These are phyloP conservation scores for Bjerkandera adusta DNA, from an alignment of 1,284 basidiomycete genomes.

Conservation along the genomic window DNA sequence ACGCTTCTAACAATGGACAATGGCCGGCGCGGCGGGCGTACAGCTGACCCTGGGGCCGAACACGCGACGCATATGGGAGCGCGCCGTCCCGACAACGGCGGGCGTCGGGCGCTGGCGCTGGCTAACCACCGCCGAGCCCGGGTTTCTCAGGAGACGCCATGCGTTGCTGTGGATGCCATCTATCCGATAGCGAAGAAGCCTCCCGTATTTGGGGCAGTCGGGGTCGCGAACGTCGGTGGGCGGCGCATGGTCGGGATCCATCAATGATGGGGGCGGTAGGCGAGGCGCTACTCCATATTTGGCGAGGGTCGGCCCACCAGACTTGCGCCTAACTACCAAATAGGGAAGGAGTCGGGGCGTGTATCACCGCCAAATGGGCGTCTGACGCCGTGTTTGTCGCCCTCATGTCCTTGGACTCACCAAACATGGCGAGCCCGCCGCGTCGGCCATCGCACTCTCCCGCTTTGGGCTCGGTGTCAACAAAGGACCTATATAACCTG, in stretches of 20 bases:
- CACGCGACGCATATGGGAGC: neutral
- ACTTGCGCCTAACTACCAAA: slow-evolving; percentile 9
- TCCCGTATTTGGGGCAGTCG: neutral
- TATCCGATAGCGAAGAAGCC: slow-evolving; percentile 11
- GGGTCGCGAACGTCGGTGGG: slow-evolving; percentile 5
- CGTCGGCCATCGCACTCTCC: slow-evolving; percentile 11
- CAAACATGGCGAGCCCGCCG: slow-evolving; percentile 7
- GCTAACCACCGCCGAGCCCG: neutral
- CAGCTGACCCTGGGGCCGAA: neutral
- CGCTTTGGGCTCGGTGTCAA: slow-evolving; percentile 7
- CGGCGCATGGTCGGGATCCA: too few relatives aligned
- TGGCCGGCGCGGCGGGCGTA: slow-evolving; percentile 1
- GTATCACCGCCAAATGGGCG: slow-evolving; percentile 7
- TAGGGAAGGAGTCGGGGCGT: slow-evolving; percentile 1
- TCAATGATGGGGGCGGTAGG: slow-evolving; percentile 10
- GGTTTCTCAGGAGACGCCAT: slow-evolving; percentile 8
- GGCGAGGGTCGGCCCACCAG: slow-evolving; percentile 13
- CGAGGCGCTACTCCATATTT: slow-evolving; percentile 7
- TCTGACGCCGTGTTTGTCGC: slow-evolving; percentile 2
- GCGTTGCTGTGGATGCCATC: neutral
- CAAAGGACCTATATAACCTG: slow-evolving; percentile 15
- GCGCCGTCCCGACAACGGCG: slow-evolving; percentile 1
- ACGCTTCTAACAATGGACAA: neutral
- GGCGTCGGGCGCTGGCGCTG: neutral
- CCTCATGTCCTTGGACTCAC: slow-evolving; percentile 4